Conservation (phyloP, 2,329 filamentous ascomycete genomes). For the Pseudocercospora pini-densiflorae region DNA sequence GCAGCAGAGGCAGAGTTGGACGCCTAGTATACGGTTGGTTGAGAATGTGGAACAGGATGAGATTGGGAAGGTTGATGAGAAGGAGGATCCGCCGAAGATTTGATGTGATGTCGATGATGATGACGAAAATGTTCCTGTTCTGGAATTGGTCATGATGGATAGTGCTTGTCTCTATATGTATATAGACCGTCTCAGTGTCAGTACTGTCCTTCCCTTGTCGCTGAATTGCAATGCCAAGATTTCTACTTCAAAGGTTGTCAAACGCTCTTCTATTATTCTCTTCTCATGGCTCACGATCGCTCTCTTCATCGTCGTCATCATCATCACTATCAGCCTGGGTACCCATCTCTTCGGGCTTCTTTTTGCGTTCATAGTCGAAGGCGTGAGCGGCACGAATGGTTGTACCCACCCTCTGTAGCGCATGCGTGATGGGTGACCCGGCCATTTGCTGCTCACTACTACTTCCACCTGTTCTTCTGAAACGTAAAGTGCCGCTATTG, state of each 20-base stretch:
- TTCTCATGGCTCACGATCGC: slow-evolving; percentile 13
- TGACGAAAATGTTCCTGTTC: neutral
- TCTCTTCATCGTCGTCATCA: slow-evolving; percentile 22
- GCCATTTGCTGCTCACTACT: slow-evolving; percentile 13
- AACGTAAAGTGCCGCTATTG: slow-evolving; percentile 10
- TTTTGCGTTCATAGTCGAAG: slow-evolving; percentile 22
- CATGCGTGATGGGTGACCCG: slow-evolving; percentile 21
- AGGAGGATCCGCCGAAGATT: neutral
- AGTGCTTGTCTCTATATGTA: neutral
- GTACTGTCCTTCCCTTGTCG: neutral
- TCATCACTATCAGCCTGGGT: slow-evolving; percentile 17
- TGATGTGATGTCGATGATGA: neutral
- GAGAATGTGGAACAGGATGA: neutral
- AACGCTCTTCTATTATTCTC: neutral
- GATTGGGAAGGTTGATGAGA: neutral
- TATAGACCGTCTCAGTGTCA: neutral
- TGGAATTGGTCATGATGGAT: neutral
- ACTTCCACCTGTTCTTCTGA: slow-evolving; percentile 8
- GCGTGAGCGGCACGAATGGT: slow-evolving; percentile 23
- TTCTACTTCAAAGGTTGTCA: neutral
- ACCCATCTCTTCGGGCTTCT: slow-evolving; percentile 13
- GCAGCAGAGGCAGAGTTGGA: slow-evolving; percentile 4
- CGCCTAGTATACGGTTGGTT: slow-evolving; percentile 6
- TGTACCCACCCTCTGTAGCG: slow-evolving; percentile 24
- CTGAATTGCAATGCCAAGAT: neutral